These are phyloP conservation scores for Aegilops longissima DNA, from an alignment of 176 grass and related monocot genomes.

Conservation along the genomic window DNA sequence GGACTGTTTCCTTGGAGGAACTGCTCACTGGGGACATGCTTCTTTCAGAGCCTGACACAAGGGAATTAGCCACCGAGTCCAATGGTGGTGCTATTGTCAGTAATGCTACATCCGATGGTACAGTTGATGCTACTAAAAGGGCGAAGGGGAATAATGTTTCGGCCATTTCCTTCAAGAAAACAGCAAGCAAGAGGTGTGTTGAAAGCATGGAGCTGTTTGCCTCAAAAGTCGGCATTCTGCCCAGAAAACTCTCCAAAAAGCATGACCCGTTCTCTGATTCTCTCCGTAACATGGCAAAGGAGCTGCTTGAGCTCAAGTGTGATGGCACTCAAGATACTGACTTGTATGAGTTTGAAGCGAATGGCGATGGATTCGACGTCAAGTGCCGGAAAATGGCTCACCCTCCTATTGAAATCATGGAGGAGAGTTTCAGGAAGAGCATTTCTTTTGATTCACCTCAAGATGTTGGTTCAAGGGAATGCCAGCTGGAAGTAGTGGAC, in stretches of 20 bases:
- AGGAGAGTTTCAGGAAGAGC: conserved; percentile 8
- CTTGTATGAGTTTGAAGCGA: conserved; percentile 53
- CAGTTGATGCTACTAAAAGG: conserved; percentile 31
- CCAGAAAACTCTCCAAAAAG: conserved; percentile 45
- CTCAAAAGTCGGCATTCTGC: conserved; percentile 46
- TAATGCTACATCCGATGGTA: conserved; percentile 13
- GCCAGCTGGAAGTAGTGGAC: conserved; percentile 33
- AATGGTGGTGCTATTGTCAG: background rate
- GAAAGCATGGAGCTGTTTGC: conserved; percentile 49
- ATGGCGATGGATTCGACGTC: conserved; percentile 38
- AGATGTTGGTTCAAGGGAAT: conserved; percentile 38
- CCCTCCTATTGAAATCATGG: conserved; percentile 32
- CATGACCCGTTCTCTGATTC: conserved; percentile 69
- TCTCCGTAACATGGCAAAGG: conserved; percentile 59
- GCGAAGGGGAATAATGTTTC: conserved; percentile 38
- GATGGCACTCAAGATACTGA: conserved; percentile 48
- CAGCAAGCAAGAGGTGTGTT: conserved; percentile 54
- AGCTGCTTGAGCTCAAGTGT: conserved; percentile 71
- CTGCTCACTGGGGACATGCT: conserved; percentile 25
- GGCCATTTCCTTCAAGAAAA: conserved; percentile 63
- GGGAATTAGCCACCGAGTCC: conserved; percentile 5
- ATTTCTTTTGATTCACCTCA: conserved; percentile 39
- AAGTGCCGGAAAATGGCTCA: conserved; percentile 30
- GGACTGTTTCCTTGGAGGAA: conserved; percentile 45
- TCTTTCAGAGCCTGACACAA: conserved; percentile 25